Evolutionary conservation across 169 alveolate species (phyloP), one percentile per base, ranked within the genome.

Genomic region (Cryptosporidium baileyi): DNA sequence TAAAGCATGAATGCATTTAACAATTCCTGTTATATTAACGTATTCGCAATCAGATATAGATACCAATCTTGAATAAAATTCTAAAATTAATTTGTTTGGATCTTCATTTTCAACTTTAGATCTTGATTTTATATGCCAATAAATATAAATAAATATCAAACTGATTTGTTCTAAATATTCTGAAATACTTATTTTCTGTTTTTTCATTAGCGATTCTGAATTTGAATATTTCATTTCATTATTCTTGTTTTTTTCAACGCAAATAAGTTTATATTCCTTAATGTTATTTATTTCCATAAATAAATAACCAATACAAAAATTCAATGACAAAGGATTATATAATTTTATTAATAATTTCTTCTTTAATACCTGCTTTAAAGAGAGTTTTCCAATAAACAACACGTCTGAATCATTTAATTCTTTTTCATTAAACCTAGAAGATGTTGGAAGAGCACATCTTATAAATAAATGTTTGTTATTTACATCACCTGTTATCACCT

Each of bases 51-150:
- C 28, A 19, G 62, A 45, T 8, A 44, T 28, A 19, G 15, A n/a
- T 11, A 26, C 19, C 5, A 47, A 5, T 19, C 44, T 40, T 32
- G 61, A 45, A 38, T 65, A 65, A 1, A 65, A 22, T 3, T 65
- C 81, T 0, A 13, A 6, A 13, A 65, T n/a, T 13, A 65, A 28
- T 26, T 38, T 51, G 26, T 65, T 44, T 5, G 81, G 81, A 15
- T 36, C 17, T 51, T 47, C 47, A 2, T 26, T 36, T 65, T 65
- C 81, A 19, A 44, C 34, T 47, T 47, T 51, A n/a, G 81, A 26
- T 17, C 81, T 38, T 22, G 24, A 3, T 30, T 65, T 38, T 24
- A 65, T 51, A 28, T 65, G 81, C 62, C 60, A 65, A 28, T 65
- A 65, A 15, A 65, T 44, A 32, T 47, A 65, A 5, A 65, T 7